Base-by-base conservation (phyloP, 768 basidiomycete genomes). In the Termitomyces sp. region DNA sequence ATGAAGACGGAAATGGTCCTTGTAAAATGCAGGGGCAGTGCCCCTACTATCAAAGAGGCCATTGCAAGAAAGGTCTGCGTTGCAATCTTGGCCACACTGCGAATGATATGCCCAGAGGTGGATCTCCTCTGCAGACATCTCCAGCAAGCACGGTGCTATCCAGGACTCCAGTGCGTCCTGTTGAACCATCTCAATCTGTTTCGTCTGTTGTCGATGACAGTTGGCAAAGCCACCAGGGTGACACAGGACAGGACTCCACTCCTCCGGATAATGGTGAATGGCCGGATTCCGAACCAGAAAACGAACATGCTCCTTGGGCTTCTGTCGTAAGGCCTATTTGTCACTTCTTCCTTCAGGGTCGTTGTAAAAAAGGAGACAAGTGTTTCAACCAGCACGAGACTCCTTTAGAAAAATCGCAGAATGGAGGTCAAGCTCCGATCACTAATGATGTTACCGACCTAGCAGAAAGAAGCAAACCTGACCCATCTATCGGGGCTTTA, bases 41-140 rank as follows among this genome's bases (percentile, higher is more conserved):
- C 16, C 34, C 47, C 11, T 61, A 34, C 36, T 39, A 52, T 50
- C 34, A 47, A 24, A 55, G 37, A 47, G 62, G 62, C 2, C 20
- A 46, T 41, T 63, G 62, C 36, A 63, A 53, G 20, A 50, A 58
- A n/a, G 62, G 56, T 13, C 18, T 39, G n/a, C 48, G 16, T 4
- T 61, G 59, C 52, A 53, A 55, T 37, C 33, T 50, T 27, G 27
- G 44, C 50, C 59, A 63, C 12, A 31, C 24, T 22, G 48, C 44
- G 3, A 18, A 55, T 42, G 39, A 22, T 20, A 57, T 18, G 6
- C 6, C 42, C 15, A 41, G 27, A 45, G 36, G 37, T 41, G 37
- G 20, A 42, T 49, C 18, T 20, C 45, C 48, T 20, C 57, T 13
- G 13, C 37, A 34, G 49, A 16, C 36, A n/a, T 31, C 47, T 37